Evolutionary conservation across 116 monocot genomes (phyloP).

Genomic region (Dioscorea cayenensis): DNA sequence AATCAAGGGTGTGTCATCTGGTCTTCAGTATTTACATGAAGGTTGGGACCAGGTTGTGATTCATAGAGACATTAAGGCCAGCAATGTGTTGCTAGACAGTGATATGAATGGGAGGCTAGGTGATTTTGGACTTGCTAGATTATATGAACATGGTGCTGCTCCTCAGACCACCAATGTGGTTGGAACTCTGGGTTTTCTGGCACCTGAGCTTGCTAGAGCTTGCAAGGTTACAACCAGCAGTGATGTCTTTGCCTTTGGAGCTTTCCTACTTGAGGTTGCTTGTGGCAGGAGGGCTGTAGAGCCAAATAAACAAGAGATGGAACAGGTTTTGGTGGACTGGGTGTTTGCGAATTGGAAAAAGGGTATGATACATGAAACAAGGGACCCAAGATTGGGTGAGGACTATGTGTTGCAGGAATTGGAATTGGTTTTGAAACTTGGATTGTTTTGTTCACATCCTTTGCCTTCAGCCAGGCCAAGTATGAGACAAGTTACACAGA

Average conservation of each 20-base stretch:
- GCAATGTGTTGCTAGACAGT: slow-evolving; percentile 53
- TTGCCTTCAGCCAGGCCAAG: slow-evolving; percentile 14
- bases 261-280: slow-evolving; percentile 43
- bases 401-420: slow-evolving; percentile 16
- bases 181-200: slow-evolving; percentile 31
- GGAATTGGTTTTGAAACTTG: slow-evolving; percentile 19
- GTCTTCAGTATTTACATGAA: slow-evolving; percentile 60
- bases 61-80: slow-evolving; percentile 66
- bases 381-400: slow-evolving; percentile 11
- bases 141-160: slow-evolving; percentile 30
- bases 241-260: slow-evolving; percentile 40
- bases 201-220: slow-evolving; percentile 23
- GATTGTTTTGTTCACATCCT: slow-evolving; percentile 28
- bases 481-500: slow-evolving; percentile 23
- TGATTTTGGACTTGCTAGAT: slow-evolving; percentile 48
- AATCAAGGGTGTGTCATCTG: slow-evolving; percentile 44
- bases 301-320: background rate
- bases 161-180: slow-evolving; percentile 31
- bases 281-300: slow-evolving; percentile 51
- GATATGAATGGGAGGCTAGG: slow-evolving; percentile 37
- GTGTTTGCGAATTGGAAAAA: slow-evolving; percentile 21
- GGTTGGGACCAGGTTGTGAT: slow-evolving; percentile 63
- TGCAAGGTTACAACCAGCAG: slow-evolving; percentile 22
- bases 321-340: slow-evolving; percentile 17
- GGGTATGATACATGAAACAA: slow-evolving; percentile 4